Evolutionary conservation across 2,329 filamentous ascomycete species (phyloP), one percentile per base, ranked within the genome.

Genomic region (Xylariaceae sp.): DNA sequence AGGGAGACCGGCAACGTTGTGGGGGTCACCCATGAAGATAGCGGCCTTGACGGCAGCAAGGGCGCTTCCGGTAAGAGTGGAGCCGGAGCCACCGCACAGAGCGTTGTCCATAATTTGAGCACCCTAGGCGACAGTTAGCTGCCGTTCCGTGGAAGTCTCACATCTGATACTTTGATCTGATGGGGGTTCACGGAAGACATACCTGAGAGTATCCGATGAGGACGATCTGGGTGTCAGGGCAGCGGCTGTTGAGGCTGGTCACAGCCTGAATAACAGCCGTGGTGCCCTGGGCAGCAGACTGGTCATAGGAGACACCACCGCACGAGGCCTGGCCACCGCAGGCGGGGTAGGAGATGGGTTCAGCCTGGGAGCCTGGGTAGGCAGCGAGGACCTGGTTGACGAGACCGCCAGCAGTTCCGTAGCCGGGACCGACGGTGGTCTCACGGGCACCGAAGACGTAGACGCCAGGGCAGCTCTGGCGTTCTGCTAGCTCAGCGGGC

Each of bases 91-190:
- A 11, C 84, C 83, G 66, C 83, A 86, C 47, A 86, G 72, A 5
- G 82, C 83, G 64, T 84, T 81, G 64, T 87, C 83, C 71, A 84
- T 80, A 65, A 87, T 86, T 72, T 87, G 81, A 48, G 80, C 82
- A 51, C 84, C 84, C 79, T 85, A 57, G 15, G 15, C n/a, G 23
- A 30, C 10, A 10, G 50, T 59, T 53, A 59, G 57, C 5, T 5
- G 13, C 42, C 42, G 4, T 11, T 45, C 1, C 9, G 49, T 9
- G 49, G 10, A n/a, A 1, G 30, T 9, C 10, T 23, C 17, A 18
- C 8, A 23, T 13, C 2, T 8, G 11, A 1, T 10, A 34, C 11
- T 5, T 45, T 6, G 13, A 6, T 45, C n/a, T 11, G 5, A 45
- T 11, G n/a, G 4, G 13, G 6, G 13, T 7, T n/a, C n/a, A 47